These are phyloP conservation scores for Seiridium unicorne DNA, from an alignment of 2,329 filamentous ascomycete species.

Conservation along the genomic window DNA sequence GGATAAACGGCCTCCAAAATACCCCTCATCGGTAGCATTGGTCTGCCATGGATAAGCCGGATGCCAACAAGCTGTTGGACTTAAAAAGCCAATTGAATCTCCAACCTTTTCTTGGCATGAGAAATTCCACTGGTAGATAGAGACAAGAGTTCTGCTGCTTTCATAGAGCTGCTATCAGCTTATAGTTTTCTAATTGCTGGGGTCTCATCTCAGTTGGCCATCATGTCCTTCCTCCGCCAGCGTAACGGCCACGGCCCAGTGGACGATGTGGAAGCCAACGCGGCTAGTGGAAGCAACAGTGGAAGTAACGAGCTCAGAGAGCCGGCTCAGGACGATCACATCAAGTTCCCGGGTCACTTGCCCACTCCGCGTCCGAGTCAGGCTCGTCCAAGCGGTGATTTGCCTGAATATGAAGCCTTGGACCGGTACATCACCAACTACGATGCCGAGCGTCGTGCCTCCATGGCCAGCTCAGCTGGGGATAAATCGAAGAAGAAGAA, in stretches of 20 bases:
- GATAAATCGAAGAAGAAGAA: conserved; percentile 14
- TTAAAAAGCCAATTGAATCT: background rate
- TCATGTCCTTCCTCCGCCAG: conserved; percentile 3
- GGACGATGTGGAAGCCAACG: conserved; percentile 5
- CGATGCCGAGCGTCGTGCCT: conserved; percentile 24
- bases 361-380: conserved; percentile 1
- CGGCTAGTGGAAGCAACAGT: background rate
- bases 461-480: conserved; percentile 15
- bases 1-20: background rate
- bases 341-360: conserved; percentile 4
- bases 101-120: background rate
- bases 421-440: conserved; percentile 31
- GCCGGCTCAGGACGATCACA: background rate
- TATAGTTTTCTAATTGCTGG: background rate
- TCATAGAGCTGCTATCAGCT: background rate
- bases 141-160: background rate
- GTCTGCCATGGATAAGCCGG: background rate
- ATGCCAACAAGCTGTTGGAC: background rate
- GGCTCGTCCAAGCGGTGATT: conserved; percentile 11
- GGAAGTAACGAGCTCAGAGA: background rate
- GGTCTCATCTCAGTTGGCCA: background rate
- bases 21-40: background rate
- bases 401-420: conserved; percentile 30
- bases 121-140: background rate
- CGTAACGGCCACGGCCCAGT: background rate